Evolutionary conservation across 2,329 filamentous ascomycete genomes (phyloP), one percentile per base, ranked within the genome.

Genomic region (Aspergillus melleus): DNA sequence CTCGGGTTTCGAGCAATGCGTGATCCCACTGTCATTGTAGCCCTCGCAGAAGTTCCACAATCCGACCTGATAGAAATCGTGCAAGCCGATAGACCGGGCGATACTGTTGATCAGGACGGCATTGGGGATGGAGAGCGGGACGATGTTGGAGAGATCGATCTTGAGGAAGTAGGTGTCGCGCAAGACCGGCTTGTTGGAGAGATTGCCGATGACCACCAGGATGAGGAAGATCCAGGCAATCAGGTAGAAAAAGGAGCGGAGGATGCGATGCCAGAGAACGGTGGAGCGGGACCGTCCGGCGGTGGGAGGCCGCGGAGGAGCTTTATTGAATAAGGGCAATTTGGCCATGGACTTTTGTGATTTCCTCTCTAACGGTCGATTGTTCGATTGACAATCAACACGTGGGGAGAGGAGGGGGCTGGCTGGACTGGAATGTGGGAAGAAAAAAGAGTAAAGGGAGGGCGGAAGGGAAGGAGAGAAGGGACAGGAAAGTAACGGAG

Each of bases 21-120:
- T 94, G 63, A 95, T 87, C 10, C 76, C 76, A 76, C 88, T 81
- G 67, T 85, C 83, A 58, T 86, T 80, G 75, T 93, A 96, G 20
- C 93, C 93, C 74, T 96, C 91, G 76, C 94, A 98, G 75, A 90
- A 96, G 61, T 88, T 89, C 94, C 94, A 98, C 46, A 97, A 79
- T 6, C 93, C 93, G 29, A 96, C 90, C 69, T 92, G 90, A 76
- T 97, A 97, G 77, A 96, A 97, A 76, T 97, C 94, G 74, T 96
- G 92, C 52, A 97, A 83, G 30, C 93, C 94, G 56, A 97, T 81
- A 22, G 89, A 91, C 54, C 91, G 88, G 4, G 92, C 92, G 65
- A 96, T 92, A 50, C 88, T 92, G 80, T 96, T 96, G 76, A 96
- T 89, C 50, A 96, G 83, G 24, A 83, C 78, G 10, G 87, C 86